Evolutionary conservation across 1,284 basidiomycete species (phyloP).

Genomic region (Leccinum fallax): DNA sequence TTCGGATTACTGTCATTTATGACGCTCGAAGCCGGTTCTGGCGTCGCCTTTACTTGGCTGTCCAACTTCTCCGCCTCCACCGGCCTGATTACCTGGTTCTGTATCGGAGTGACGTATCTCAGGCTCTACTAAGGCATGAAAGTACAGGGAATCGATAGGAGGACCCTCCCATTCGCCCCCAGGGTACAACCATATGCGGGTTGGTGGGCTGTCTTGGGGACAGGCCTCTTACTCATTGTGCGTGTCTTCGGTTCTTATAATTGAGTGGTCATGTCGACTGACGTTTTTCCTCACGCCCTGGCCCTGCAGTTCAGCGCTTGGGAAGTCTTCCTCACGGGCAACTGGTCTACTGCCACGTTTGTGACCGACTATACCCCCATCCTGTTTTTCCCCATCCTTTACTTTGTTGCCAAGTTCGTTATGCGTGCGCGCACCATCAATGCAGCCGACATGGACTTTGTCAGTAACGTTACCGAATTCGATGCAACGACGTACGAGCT

Average conservation of each 20-base stretch:
- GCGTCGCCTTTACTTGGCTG: slow-evolving; percentile 57
- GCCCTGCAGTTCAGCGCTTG: slow-evolving; percentile 40
- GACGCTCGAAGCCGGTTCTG: slow-evolving; percentile 50
- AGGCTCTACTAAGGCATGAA: slow-evolving; percentile 61
- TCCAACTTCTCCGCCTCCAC: slow-evolving; percentile 43
- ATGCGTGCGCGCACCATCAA: slow-evolving; percentile 41
- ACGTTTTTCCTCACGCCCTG: not conserved
- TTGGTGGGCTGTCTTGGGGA: slow-evolving; percentile 42
- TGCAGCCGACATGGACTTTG: slow-evolving; percentile 60
- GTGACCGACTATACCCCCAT: slow-evolving; percentile 60
- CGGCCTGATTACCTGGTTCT: slow-evolving; percentile 65
- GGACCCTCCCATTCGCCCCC: slow-evolving; percentile 49
- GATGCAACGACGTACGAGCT: slow-evolving; percentile 45
- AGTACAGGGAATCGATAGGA: slow-evolving; percentile 55
- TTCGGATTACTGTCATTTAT: slow-evolving; percentile 57
- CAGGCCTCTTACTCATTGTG: slow-evolving; percentile 42
- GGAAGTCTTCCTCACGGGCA: slow-evolving; percentile 44
- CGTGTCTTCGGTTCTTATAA: slow-evolving; percentile 14
- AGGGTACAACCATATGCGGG: slow-evolving; percentile 50
- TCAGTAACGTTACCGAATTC: slow-evolving; percentile 51
- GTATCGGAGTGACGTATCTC: slow-evolving; percentile 60
- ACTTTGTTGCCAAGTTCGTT: slow-evolving; percentile 45
- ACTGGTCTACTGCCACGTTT: slow-evolving; percentile 39
- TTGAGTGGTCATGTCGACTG: not conserved
- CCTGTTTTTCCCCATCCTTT: slow-evolving; percentile 60